phyloP scores from a whole-genome alignment of 2,329 filamentous ascomycete species.

The Escovopsis sp. region DNA sequence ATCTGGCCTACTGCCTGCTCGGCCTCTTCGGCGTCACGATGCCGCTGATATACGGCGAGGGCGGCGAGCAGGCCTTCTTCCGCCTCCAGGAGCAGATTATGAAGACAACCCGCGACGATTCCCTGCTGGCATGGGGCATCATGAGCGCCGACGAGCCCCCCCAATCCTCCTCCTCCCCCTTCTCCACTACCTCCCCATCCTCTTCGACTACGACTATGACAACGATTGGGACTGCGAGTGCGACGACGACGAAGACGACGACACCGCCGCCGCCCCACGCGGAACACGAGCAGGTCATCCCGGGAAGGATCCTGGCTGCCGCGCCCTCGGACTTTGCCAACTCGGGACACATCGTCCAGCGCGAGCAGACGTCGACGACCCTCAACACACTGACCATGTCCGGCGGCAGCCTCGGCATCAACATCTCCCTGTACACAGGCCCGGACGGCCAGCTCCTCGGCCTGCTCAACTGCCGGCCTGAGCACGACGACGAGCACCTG shows the following conservation, averaged over 20 bases:
- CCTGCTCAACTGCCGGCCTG: conserved; percentile 4
- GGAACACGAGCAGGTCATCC: not conserved
- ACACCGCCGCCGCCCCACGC: too few species aligned
- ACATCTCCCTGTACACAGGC: not conserved
- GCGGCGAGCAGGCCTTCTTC: conserved; percentile 6
- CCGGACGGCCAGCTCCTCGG: not conserved
- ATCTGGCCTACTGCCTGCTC: conserved; percentile 10
- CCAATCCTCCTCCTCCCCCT: too few species aligned
- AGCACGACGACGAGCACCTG: not conserved
- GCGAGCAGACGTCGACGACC: not conserved
- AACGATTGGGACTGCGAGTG: too few species aligned
- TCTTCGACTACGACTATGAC: too few species aligned
- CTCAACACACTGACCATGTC: conserved; percentile 2
- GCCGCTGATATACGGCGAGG: conserved; percentile 10
- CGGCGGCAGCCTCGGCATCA: conserved; percentile 3
- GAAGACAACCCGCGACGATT: conserved; percentile 7
- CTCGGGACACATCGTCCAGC: conserved; percentile 2
- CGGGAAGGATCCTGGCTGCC: not conserved
- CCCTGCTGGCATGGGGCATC: conserved; percentile 9
- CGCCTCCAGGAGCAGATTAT: conserved; percentile 9
- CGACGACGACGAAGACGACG: too few species aligned
- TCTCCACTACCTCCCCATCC: too few species aligned
- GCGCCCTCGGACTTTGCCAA: conserved; percentile 3
- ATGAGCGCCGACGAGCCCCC: not conserved
- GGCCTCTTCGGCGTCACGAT: conserved; percentile 9